These are phyloP conservation scores for Cercospora sesami DNA, from an alignment of 2,329 filamentous ascomycete species.

Conservation along the genomic window DNA sequence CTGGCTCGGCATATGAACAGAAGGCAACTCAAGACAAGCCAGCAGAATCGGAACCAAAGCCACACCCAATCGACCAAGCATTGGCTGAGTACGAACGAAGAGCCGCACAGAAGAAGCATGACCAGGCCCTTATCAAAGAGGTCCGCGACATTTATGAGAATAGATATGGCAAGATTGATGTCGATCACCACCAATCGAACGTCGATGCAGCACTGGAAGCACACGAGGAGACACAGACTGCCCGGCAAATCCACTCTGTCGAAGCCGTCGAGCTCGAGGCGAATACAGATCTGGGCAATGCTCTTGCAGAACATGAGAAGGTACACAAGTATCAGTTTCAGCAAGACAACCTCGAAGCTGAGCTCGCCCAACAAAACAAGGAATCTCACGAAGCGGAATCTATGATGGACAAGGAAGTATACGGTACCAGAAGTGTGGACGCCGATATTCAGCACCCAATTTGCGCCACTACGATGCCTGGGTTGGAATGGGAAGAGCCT, in stretches of 20 bases:
- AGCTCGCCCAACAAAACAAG: constrained; percentile 29
- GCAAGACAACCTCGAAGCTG: constrained; percentile 28
- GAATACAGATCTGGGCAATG: constrained; percentile 29
- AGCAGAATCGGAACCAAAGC: neutral
- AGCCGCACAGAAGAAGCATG: constrained; percentile 32
- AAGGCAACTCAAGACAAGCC: constrained; percentile 4
- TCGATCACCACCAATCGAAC: constrained; percentile 30
- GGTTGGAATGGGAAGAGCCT: constrained; percentile 35
- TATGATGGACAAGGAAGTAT: constrained; percentile 22
- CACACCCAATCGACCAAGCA: constrained; percentile 11
- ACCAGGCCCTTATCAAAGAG: constrained; percentile 41
- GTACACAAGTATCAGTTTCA: constrained; percentile 25
- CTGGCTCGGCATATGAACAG: constrained; percentile 10
- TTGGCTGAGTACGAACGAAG: constrained; percentile 22
- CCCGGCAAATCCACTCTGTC: neutral
- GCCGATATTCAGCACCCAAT: constrained; percentile 13
- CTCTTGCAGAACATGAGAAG: constrained; percentile 33
- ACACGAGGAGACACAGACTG: constrained; percentile 1
- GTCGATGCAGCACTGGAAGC: constrained; percentile 8
- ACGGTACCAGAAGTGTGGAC: constrained; percentile 20
- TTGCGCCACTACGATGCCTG: neutral
- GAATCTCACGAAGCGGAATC: constrained; percentile 25
- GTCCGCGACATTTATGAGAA: constrained; percentile 48
- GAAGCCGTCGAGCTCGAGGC: constrained; percentile 26
- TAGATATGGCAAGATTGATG: constrained; percentile 43